Percentiles rank a stretch among this genome's conserved stretches.
phyloP scores from a whole-genome alignment of 1,139 yeast species.

The Arxiozyma heterogenica region DNA sequence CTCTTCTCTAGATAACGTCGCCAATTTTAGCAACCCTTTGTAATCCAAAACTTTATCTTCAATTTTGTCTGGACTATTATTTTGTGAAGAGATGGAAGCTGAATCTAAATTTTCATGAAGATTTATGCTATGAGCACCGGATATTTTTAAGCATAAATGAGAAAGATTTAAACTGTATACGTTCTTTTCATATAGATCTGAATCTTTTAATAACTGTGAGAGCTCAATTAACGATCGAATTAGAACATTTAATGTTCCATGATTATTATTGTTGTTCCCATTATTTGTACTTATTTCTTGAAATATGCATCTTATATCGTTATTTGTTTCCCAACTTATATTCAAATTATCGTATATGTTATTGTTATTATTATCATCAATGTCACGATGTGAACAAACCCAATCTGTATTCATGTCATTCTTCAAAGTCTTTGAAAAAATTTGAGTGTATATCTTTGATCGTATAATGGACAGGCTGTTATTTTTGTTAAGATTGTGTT shows the following conservation, averaged over 20 bases:
- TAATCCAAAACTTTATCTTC: neutral
- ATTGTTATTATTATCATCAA: neutral
- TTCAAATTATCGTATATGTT: neutral
- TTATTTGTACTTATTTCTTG: neutral
- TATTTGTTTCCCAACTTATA: too few species aligned
- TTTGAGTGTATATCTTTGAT: neutral
- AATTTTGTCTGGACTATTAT: neutral
- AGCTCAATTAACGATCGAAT: neutral
- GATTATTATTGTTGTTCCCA: neutral
- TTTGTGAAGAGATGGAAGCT: too few species aligned
- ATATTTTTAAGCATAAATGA: neutral
- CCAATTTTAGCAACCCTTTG: neutral
- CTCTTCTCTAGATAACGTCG: neutral
- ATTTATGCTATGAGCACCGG: neutral
- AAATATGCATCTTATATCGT: neutral
- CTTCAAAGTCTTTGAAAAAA: neutral
- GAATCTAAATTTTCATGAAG: too few species aligned
- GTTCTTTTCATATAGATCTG: neutral
- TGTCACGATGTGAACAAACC: neutral
- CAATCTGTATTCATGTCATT: neutral
- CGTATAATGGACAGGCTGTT: neutral
- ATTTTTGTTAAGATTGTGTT: neutral
- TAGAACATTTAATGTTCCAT: neutral
- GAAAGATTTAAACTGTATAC: neutral
- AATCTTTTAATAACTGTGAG: neutral